phyloP scores from a whole-genome alignment of 2,329 filamentous ascomycete genomes.

The Fusarium pseudonygamai region DNA sequence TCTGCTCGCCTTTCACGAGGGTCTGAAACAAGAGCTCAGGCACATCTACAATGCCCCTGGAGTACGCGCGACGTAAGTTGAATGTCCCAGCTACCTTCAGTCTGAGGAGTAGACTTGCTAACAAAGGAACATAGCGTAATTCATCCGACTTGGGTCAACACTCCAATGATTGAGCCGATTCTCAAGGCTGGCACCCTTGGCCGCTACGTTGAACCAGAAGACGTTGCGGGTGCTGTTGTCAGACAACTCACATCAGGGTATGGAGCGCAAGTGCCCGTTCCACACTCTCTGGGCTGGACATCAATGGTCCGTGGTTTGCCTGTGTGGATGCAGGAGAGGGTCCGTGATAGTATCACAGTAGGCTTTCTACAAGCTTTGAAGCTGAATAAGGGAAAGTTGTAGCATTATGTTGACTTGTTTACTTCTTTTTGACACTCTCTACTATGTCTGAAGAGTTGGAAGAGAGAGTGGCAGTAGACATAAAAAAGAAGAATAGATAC shows the following conservation, averaged over 20 bases:
- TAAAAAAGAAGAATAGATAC: no score
- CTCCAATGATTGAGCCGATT: neutral
- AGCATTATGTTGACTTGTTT: neutral
- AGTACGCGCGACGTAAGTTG: neutral
- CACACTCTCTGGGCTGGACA: neutral
- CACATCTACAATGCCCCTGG: neutral
- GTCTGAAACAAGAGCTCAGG: neutral
- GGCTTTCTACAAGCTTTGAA: neutral
- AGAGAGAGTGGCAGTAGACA: no score
- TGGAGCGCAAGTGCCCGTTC: neutral
- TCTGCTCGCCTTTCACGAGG: neutral
- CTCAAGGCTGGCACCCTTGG: neutral
- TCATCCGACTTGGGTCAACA: neutral
- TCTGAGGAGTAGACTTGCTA: neutral
- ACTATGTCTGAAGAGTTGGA: no score
- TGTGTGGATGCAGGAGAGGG: neutral
- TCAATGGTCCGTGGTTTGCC: neutral
- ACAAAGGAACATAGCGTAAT: neutral
- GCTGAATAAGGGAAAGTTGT: neutral
- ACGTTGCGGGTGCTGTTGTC: neutral
- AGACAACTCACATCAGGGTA: neutral
- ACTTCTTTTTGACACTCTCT: no score
- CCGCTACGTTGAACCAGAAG: neutral
- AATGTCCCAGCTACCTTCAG: neutral
- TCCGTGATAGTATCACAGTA: neutral